A percentile compares a stretch with the other conserved stretches of the same genome.
Conservation (phyloP, 148 eudicot genomes). For the Cornus kousa region DNA sequence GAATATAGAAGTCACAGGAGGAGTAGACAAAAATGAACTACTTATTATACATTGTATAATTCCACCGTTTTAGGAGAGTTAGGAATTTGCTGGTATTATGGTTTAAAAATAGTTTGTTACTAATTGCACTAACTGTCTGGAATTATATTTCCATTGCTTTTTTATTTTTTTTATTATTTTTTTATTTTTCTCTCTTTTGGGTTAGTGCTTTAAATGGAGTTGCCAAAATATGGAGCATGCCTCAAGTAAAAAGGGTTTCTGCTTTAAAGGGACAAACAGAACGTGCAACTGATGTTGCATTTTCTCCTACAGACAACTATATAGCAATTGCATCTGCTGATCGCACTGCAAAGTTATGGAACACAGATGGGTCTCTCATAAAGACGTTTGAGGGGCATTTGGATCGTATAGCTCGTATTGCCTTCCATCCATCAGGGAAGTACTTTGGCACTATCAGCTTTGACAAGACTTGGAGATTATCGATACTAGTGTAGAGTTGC, state of each 20-base stretch:
- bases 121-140: neutral
- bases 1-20: neutral
- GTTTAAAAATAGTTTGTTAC: neutral
- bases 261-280: conserved; percentile 86
- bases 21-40: neutral
- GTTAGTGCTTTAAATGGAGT: conserved; percentile 77
- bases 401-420: conserved; percentile 86
- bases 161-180: conserved; percentile 6
- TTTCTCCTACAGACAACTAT: conserved; percentile 63
- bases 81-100: neutral
- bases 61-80: neutral
- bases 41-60: neutral
- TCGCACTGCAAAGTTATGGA: conserved; percentile 81
- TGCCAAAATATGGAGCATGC: conserved; percentile 93
- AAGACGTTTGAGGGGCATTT: conserved; percentile 81
- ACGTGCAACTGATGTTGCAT: conserved; percentile 77
- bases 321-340: conserved; percentile 95
- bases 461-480: conserved; percentile 95
- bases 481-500: conserved; percentile 77
- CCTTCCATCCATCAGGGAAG: conserved; percentile 90
- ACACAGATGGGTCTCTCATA: conserved; percentile 51
- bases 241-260: conserved; percentile 55
- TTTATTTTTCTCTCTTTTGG: conserved; percentile 12
- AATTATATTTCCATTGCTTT: neutral
- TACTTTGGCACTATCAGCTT: conserved; percentile 92